Conservation (phyloP, 345 rosid species). For the Garcia nutans region DNA sequence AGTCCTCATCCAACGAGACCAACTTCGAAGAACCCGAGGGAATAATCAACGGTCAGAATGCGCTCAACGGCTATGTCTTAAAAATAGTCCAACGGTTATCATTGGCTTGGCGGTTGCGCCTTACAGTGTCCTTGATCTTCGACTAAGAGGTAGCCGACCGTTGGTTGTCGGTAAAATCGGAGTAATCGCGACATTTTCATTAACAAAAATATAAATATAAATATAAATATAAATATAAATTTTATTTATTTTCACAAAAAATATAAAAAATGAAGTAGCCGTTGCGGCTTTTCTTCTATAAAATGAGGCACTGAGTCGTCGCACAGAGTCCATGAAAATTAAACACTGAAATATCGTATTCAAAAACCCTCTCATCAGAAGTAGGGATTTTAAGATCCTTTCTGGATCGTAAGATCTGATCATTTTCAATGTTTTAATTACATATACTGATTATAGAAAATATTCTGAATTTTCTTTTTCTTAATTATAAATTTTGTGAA, state of each 20-base stretch:
- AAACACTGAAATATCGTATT: neutral
- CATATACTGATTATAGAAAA: no score
- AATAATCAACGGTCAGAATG: conserved; percentile 45
- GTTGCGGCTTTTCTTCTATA: conserved; percentile 49
- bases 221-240: no score
- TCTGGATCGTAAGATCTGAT: neutral
- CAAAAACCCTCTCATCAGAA: neutral
- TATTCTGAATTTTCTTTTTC: no score
- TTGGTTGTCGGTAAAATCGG: conserved; percentile 53
- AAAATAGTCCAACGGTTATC: conserved; percentile 46
- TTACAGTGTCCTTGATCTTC: conserved; percentile 44
- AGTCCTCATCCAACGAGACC: conserved; percentile 16
- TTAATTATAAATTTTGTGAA: no score
- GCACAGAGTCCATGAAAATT: conserved; percentile 1
- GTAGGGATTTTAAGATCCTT: conserved; percentile 1
- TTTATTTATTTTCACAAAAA: no score
- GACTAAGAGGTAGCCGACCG: conserved; percentile 36
- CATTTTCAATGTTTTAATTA: no score
- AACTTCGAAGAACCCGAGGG: conserved; percentile 30
- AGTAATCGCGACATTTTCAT: conserved; percentile 30
- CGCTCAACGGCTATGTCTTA: conserved; percentile 43
- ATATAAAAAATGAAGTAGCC: conserved; percentile 34
- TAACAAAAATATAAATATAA: neutral
- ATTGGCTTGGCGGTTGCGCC: conserved; percentile 69
- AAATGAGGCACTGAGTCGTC: conserved; percentile 18